These are phyloP conservation scores for Brassica napus DNA, from an alignment of 345 rosid genomes.

Conservation along the genomic window Da-Ae NC_063435.1:1207001-1207500, in stretches of 20 bases:
- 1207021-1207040: no score
- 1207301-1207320: conserved; percentile 38
- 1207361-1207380: conserved; percentile 12
- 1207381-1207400: conserved; percentile 11
- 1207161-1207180: not conserved
- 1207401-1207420: conserved; percentile 6
- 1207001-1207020: not conserved
- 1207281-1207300: conserved; percentile 29
- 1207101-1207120: not conserved
- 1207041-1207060: not conserved
- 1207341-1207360: not conserved
- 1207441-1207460: conserved; percentile 36
- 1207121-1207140: not conserved
- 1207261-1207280: conserved; percentile 45
- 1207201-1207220: conserved; percentile 16
- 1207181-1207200: not conserved
- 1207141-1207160: conserved; percentile 17
- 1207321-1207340: conserved; percentile 19
- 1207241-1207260: conserved; percentile 57
- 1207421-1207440: conserved; percentile 22
- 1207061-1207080: no score
- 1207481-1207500: conserved; percentile 16
- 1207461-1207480: conserved; percentile 35
- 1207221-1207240: conserved; percentile 28
- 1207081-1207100: not conserved